Base-by-base conservation (phyloP, 2,329 filamentous ascomycete species). In the Aspergillus awamori region DNA sequence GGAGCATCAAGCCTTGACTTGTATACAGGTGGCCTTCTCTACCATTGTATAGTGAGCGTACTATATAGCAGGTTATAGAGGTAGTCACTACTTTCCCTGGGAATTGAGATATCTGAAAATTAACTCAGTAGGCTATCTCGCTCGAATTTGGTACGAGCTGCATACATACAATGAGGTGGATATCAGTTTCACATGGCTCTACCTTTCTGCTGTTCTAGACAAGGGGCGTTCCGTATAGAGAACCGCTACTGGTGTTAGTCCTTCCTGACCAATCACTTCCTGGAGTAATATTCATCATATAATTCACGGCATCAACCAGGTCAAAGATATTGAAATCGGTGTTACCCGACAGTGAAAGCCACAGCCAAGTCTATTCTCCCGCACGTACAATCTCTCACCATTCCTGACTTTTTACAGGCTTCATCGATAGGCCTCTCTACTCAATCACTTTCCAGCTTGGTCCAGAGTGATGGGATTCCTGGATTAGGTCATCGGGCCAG, bases 1-100 rank as follows among this genome's bases (percentile, higher is more conserved):
- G 47, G 17, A 10, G 47, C 47, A 30, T 51, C 47, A 17, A 10
- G 22, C 26, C 47, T 8, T 49, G 11, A 15, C 13, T 51, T 30
- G 26, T 51, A 51, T 51, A 51, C 47, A 51, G 47, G 47, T 51
- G 24, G 33, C 30, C 47, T 51, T 51, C 47, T 51, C 26, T 51
- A 24, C 41, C 10, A 22, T 20, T 43, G 10, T 10, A 24, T 48
- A n/a, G 22, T 13, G 20, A 22, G 24, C 24, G 15, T 49, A 5
- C 24, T 49, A 15, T 49, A 15, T 28, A 6, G 8, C 45, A 49
- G 22, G 41, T 20, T 45, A 45, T 13, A 3, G 10, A 45, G 41
- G 20, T 24, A 22, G 4, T 13, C 11, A 22, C 41, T 45, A 13
- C 41, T 45, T 24, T 17, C 5, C 17, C 15, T 39, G 5, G 2